Evolutionary conservation across 306 rosid genomes (phyloP).

Genomic region (Malus sylvestris): DNA sequence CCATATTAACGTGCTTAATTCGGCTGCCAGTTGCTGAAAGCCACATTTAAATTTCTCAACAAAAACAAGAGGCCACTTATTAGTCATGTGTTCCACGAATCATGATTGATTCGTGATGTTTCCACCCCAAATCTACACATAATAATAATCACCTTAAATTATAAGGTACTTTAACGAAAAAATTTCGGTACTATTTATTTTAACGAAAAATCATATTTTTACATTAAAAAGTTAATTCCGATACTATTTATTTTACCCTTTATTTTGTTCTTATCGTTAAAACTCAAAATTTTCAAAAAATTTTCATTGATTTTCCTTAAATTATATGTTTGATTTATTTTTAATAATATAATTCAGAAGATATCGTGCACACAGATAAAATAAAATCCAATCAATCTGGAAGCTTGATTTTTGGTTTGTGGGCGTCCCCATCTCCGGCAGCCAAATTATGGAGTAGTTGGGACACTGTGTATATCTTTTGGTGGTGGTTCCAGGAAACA

Average conservation of each 20-base stretch:
- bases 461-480: neutral
- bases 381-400: neutral
- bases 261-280: no score
- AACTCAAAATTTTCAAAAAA: no score
- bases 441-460: constrained; percentile 1
- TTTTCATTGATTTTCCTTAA: no score
- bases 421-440: constrained; percentile 11
- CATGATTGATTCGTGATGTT: no score
- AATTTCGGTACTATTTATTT: no score
- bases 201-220: no score
- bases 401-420: neutral
- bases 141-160: neutral
- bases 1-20: neutral
- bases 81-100: neutral
- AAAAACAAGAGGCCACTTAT: neutral
- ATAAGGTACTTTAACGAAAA: neutral
- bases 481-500: constrained; percentile 17
- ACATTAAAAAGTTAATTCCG: no score
- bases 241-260: no score
- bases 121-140: neutral
- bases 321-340: neutral
- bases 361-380: neutral
- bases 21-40: neutral
- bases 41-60: neutral
- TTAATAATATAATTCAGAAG: neutral